Evolutionary conservation across 2,329 filamentous ascomycete species (phyloP), one percentile per base, ranked within the genome.

Genomic region (Aspergillus clavatus): DNA sequence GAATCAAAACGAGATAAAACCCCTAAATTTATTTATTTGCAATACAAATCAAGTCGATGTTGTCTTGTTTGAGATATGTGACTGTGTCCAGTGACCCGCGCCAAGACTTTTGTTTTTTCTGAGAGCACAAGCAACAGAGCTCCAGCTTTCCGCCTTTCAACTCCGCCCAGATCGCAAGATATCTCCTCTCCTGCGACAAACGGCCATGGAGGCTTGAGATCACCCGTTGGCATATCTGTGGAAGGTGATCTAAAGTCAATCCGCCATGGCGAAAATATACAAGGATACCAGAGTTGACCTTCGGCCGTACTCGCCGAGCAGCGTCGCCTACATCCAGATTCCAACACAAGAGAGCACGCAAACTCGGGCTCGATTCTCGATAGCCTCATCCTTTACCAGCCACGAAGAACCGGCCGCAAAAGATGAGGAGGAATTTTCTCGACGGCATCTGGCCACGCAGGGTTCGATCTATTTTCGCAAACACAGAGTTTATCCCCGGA

Each of bases 241-340:
- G 49, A 58, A 54, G 50, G 48, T 48, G 43, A 38, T 53, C 50
- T 46, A 38, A 42, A 45, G 37, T 36, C 51, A 55, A 49, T 53
- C 46, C 58, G 71, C 62, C 63, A 86, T 85, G 84, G 81, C 77
- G 73, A 76, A 74, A 80, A 75, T 87, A 70, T 93, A 86, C 76
- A 90, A 89, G 74, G 89, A 94, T 78, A 89, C 86, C 67, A 83
- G 87, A 66, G 75, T 95, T 69, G 88, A 87, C 68, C 79, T 93
- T 59, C 87, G 93, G 70, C 82, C 83, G 53, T 77, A 81, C 50
- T 84, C 80, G 57, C 75, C 78, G 54, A 80, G 80, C 58, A 86
- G 84, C 48, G 79, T 84, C 59, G 79, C 89, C 63, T 81, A 83
- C 59, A 81, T 91, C 61, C 76, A 80, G 60, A 78, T 89, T 55